Evolutionary conservation across 2,329 filamentous ascomycete species (phyloP), one percentile per base, ranked within the genome.

Genomic region (Trichoderma koningiopsis): DNA sequence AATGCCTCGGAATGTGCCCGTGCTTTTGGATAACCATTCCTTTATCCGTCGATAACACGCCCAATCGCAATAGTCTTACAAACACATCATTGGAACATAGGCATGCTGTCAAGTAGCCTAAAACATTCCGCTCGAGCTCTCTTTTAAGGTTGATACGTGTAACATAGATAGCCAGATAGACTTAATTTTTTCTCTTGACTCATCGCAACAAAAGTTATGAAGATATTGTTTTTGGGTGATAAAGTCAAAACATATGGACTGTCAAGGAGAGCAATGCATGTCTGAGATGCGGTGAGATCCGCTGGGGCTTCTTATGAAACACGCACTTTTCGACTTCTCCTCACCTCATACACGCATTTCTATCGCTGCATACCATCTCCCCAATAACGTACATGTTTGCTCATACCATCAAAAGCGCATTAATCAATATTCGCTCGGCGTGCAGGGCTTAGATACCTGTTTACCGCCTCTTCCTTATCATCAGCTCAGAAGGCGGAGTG

Each of bases 401-500:
- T 43, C 40, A 43, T 10, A 43, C 10, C 6, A n/a, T 7, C 7
- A n/a, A 43, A 43, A 43, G n/a, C 4, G n/a, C 47, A 49, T 5
- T 4, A 13, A 49, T 5, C 4, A 22, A 8, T 4, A 13, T 22
- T 29, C 10, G 49, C 11, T 53, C 13, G 0, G 24, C 1, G 24
- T 2, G 10, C 14, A 5, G n/a, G 22, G 22, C 7, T 57, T 27
- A 13, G 56, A 43, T 16, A 4, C 2, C 27, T 11, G 6, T 7
- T 65, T 35, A 57, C 19, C 4, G 62, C 1, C 1, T 14, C 0
- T 3, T 4, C 5, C 35, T 65, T 13, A 6, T 27, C 49, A 67
- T 35, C 37, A 67, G 43, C 31, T 33, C 55, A 35, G 27, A 14
- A 33, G 65, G 65, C 65, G 53, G 65, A 68, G 65, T 68, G 65